Percentiles rank a stretch among this genome's conserved stretches.
Evolutionary conservation across 1,284 basidiomycete species (phyloP).

Genomic region (Ustilago sp.): DNA sequence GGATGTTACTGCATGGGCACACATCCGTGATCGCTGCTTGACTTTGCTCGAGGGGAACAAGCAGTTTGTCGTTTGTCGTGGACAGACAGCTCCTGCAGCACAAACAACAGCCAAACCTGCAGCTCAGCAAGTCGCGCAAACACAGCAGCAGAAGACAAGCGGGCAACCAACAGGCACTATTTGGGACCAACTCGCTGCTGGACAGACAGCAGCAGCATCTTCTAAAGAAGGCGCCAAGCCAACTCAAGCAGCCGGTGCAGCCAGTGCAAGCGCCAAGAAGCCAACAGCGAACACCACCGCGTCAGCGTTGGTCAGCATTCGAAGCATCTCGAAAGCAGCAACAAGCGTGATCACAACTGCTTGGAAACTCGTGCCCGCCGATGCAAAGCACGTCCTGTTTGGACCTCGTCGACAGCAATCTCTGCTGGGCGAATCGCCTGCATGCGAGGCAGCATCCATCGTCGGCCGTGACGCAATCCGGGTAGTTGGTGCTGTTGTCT

Average conservation of each 20-base stretch:
- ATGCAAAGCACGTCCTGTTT: slow-evolving; percentile 57
- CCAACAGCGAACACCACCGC: background rate
- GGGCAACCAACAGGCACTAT: slow-evolving; percentile 21
- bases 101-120: background rate
- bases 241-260: background rate
- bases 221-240: slow-evolving; percentile 12
- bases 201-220: slow-evolving; percentile 6
- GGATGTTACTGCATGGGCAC: slow-evolving; percentile 44
- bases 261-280: background rate
- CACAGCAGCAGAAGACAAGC: slow-evolving; percentile 25
- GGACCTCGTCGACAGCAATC: slow-evolving; percentile 34
- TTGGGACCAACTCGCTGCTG: slow-evolving; percentile 45
- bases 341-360: slow-evolving; percentile 6
- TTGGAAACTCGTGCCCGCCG: slow-evolving; percentile 36
- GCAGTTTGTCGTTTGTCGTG: slow-evolving; percentile 30
- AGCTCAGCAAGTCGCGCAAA: background rate
- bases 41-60: slow-evolving; percentile 30
- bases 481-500: slow-evolving; percentile 22
- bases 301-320: slow-evolving; percentile 11
- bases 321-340: slow-evolving; percentile 1
- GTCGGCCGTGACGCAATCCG: slow-evolving; percentile 26
- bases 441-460: slow-evolving; percentile 14
- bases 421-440: slow-evolving; percentile 28
- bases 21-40: slow-evolving; percentile 45
- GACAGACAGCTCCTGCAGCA: slow-evolving; percentile 4